phyloP scores from a whole-genome alignment of 345 rosid genomes.

The Syzygium oleosum region DNA sequence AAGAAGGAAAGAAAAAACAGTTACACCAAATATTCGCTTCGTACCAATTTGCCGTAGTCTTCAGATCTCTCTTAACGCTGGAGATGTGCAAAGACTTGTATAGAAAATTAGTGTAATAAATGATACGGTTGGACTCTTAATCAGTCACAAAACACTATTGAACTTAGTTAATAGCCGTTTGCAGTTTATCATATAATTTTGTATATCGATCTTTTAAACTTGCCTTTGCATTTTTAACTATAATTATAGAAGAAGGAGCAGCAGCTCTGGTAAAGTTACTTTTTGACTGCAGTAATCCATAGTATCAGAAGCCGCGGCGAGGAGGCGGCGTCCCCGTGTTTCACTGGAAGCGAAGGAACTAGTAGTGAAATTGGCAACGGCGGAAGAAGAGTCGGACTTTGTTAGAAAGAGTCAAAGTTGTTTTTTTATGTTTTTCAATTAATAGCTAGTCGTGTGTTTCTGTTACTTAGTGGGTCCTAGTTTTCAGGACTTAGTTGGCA shows the following conservation, averaged over 20 bases:
- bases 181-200: neutral
- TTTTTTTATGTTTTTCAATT: too few species aligned
- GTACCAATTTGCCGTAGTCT: neutral
- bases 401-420: too few species aligned
- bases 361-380: slow-evolving; percentile 25
- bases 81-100: neutral
- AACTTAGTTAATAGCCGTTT: neutral
- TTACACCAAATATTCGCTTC: neutral
- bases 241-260: neutral
- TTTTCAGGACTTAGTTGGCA: too few species aligned
- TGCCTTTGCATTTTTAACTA: neutral
- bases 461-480: too few species aligned
- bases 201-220: neutral
- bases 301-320: slow-evolving; percentile 21
- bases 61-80: neutral
- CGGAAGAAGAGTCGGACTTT: slow-evolving; percentile 1
- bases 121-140: neutral
- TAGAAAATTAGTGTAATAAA: neutral
- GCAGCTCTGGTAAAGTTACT: neutral
- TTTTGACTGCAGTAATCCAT: slow-evolving; percentile 18
- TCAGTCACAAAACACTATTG: neutral
- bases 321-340: slow-evolving; percentile 31
- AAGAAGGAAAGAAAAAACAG: neutral
- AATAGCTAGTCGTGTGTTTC: too few species aligned
- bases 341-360: slow-evolving; percentile 1